A percentile compares a stretch with the other conserved stretches of the same genome.
phyloP scores from a whole-genome alignment of 2,329 filamentous ascomycete species.

The Aspergillus viridinutans region DNA sequence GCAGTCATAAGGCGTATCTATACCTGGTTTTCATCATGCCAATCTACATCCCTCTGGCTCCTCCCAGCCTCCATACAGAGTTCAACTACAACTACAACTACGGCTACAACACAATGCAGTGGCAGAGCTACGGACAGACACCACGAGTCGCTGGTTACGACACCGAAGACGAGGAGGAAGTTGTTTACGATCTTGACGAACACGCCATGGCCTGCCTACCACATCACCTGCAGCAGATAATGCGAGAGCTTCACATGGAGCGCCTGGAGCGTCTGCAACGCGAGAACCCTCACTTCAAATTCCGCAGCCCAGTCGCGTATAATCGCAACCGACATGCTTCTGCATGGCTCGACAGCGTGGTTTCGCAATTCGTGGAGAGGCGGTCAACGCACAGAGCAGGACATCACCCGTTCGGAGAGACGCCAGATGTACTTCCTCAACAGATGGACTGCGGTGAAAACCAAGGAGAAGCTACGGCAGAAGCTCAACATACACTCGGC shows the following conservation, averaged over 20 bases:
- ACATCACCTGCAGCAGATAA: slow-evolving; percentile 20
- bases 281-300: slow-evolving; percentile 10
- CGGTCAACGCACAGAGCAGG: slow-evolving; percentile 1
- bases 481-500: background rate
- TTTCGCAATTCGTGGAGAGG: slow-evolving; percentile 5
- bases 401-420: background rate
- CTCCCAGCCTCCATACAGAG: background rate
- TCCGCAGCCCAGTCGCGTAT: background rate
- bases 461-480: background rate
- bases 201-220: slow-evolving; percentile 24
- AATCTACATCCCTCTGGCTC: background rate
- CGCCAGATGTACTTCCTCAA: background rate
- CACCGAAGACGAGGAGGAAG: slow-evolving; percentile 24
- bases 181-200: slow-evolving; percentile 24
- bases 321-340: slow-evolving; percentile 1
- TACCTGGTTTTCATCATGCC: background rate
- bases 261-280: slow-evolving; percentile 12
- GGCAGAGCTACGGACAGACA: background rate
- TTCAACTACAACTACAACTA: background rate
- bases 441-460: background rate
- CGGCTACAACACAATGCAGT: background rate
- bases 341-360: slow-evolving; percentile 15
- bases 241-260: slow-evolving; percentile 26
- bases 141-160: slow-evolving; percentile 2
- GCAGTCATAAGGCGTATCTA: background rate